These are phyloP conservation scores for Ustilago sp. DNA, from an alignment of 1,284 basidiomycete species.

Conservation along the genomic window DNA sequence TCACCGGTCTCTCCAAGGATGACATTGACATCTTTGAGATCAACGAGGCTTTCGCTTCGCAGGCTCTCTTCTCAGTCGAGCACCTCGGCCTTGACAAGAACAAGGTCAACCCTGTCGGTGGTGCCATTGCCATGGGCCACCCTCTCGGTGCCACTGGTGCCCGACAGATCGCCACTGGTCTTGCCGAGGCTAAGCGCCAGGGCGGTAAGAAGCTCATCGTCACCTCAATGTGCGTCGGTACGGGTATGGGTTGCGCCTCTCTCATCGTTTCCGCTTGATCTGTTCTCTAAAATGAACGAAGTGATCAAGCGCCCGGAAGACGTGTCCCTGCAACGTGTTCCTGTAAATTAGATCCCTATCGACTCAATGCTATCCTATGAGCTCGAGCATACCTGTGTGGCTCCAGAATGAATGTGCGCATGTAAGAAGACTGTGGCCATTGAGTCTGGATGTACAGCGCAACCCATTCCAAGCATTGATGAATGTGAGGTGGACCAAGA, in stretches of 20 bases:
- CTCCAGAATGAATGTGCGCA: neutral
- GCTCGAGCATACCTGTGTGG: neutral
- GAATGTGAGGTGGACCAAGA: neutral
- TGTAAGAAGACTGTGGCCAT: neutral
- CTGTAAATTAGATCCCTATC: constrained; percentile 27
- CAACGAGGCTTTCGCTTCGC: constrained; percentile 71
- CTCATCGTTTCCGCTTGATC: constrained; percentile 78
- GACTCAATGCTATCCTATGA: constrained; percentile 7
- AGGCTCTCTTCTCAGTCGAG: constrained; percentile 74
- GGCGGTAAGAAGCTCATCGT: constrained; percentile 74
- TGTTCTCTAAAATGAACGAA: neutral
- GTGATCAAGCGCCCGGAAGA: neutral
- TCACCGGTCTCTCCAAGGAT: constrained; percentile 59
- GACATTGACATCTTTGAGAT: constrained; percentile 68
- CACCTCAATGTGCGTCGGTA: constrained; percentile 88
- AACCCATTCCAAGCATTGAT: neutral
- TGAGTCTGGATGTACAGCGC: neutral
- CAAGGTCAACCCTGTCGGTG: constrained; percentile 72
- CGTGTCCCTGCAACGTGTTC: constrained; percentile 11
- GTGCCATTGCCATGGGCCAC: constrained; percentile 71
- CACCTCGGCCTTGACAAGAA: constrained; percentile 70
- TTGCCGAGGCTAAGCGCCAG: constrained; percentile 80
- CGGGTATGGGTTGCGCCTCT: constrained; percentile 84
- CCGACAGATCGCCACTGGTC: constrained; percentile 85
- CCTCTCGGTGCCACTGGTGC: constrained; percentile 76